Evolutionary conservation across 352 stramenopile species (phyloP).

Genomic region (Thalassiosira ordinaria): DNA sequence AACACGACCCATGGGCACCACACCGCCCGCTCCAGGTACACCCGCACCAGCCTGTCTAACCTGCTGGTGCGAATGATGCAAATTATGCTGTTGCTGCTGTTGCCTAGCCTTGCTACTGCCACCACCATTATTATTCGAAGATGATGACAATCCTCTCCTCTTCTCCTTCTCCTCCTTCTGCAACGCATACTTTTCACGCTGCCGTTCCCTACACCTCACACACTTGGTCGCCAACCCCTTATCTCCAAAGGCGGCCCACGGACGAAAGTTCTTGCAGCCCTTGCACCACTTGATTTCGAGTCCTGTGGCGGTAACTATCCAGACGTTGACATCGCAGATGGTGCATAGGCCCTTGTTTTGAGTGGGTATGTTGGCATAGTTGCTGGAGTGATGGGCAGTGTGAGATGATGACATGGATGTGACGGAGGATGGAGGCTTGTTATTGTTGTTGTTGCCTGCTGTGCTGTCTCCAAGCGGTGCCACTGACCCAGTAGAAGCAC

Average conservation of each 20-base stretch:
- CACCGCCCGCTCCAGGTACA: background rate
- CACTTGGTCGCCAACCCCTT: slow-evolving; percentile 70
- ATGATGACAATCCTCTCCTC: slow-evolving; percentile 2
- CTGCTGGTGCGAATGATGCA: slow-evolving; percentile 16
- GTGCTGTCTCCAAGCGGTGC: slow-evolving; percentile 23
- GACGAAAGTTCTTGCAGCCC: slow-evolving; percentile 71
- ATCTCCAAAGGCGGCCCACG: slow-evolving; percentile 64
- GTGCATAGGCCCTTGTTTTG: slow-evolving; percentile 76
- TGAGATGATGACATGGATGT: too few species aligned
- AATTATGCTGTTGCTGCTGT: background rate
- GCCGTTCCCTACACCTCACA: slow-evolving; percentile 58
- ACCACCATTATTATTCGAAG: too few species aligned
- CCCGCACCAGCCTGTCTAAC: slow-evolving; percentile 18
- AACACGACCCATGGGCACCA: background rate
- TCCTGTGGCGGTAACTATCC: slow-evolving; percentile 52
- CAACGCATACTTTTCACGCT: slow-evolving; percentile 64
- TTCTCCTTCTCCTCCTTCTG: slow-evolving; percentile 61
- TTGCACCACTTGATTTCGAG: slow-evolving; percentile 76
- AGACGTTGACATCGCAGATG: slow-evolving; percentile 65
- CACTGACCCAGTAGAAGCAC: background rate
- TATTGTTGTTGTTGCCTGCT: slow-evolving; percentile 20
- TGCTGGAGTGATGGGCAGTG: too few species aligned
- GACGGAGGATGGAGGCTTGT: too few species aligned
- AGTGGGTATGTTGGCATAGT: slow-evolving; percentile 44
- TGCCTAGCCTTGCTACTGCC: background rate